Base-by-base conservation (phyloP, 257 asterid genomes). In the Pogostemon cablin region DNA sequence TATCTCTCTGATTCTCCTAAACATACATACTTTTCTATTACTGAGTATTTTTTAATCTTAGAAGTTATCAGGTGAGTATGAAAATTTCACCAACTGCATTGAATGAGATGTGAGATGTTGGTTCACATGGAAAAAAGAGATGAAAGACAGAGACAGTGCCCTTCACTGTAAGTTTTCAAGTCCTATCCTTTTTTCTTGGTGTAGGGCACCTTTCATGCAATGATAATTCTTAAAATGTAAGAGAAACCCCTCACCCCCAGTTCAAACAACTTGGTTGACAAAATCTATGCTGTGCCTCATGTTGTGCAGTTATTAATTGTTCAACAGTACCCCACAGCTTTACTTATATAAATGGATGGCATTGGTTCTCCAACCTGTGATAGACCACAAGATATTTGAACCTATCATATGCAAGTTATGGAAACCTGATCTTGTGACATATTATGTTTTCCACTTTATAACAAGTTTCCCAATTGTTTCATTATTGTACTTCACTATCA, bases 311-410 rank as follows among this genome's bases (percentile, higher is more conserved):
- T 40, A 76, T 64, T 11, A 76, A 76, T 71, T 65, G 35, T 9
- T 55, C 77, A 75, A 79, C 68, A 9, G 4, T 38, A 44, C 49
- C 25, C 35, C 68, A 38, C 78, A 75, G 38, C 40, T 35, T 46
- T 49, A 39, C 50, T 20, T 6, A 10, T 39, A 79, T 57, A 40
- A 71, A 72, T 43, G 73, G 44, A 49, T 67, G 83, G 78, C 65
- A 15, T 39, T 37, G 2, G 49, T 79, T 62, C 41, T 3, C 32
- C 78, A 47, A 80, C 85, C 71, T 70, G 85, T 80, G 85, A 80
- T 47, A 10, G 65, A 15, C 62, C 69, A 64, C 63, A 61, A 20
- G 9, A 71, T 48, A 39, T 35, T 52, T 59, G 37, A 60, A 50
- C 68, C 67, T 4, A 10, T 55, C 54, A 35, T 50, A 65, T 64